Evolutionary conservation across 225 moss, liverwort and hornwort genomes (phyloP), one percentile per base, ranked within the genome.

Genomic region (Thuidium tamariscinum): DNA sequence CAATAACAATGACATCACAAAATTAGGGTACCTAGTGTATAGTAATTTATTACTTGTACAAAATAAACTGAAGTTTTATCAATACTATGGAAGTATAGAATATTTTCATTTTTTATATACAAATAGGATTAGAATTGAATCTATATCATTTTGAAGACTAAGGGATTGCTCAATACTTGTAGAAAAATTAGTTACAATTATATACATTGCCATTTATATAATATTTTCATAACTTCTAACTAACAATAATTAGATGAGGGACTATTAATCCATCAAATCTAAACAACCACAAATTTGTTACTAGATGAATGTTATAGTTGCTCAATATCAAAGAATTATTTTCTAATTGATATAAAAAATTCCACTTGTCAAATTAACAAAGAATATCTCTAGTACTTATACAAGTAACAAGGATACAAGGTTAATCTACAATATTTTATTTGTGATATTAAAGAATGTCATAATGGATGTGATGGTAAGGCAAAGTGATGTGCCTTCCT

Each of bases 271-370:
- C 0, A 1, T n/a, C 2, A n/a, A 41, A 5, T 30, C 5, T 4
- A 59, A 0, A 59, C 6, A 48, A 63, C 1, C 14, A 1, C 14
- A 14, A 80, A 25, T 16, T 1, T 7, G 11, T 30, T 16, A 11
- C 2, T 29, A 11, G 0, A 46, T 0, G 2, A 46, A 48, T n/a
- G 7, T 63, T 7, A 64, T 25, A 48, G 34, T 2, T 34, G 0
- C 3, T 7, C 22, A 5, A 62, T 7, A 61, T 34, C 16, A 0
- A 22, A 80, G 5, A 34, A 4, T 22, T 13, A 4, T 6, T 42
- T 60, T 30, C 5, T 72, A 30, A 46, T 0, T 46, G 6, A 11
- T 2, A 49, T 39, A 21, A 66, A 19, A 36, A 4, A 39, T 37
- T 37, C 13, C 4, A 22, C 68, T 2, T 39, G 4, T 67, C 2